Percentiles rank a stretch among this genome's conserved stretches.
These are phyloP conservation scores for Trichoderma gamsii DNA, from an alignment of 495 filamentous ascomycete genomes.

Conservation along the genomic window DNA sequence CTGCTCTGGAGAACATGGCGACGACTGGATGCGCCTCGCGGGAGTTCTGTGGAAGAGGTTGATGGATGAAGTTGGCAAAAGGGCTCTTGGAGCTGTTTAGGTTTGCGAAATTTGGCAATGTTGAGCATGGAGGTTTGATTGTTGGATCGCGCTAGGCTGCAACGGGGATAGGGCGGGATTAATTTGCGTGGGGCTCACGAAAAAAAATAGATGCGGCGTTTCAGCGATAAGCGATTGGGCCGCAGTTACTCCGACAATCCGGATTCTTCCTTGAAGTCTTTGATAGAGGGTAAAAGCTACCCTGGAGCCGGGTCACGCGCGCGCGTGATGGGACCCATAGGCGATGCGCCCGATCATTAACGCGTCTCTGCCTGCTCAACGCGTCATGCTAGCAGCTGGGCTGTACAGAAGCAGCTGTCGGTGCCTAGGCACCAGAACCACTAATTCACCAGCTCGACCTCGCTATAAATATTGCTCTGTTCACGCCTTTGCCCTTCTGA, in stretches of 20 bases:
- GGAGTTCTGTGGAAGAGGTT: constrained; percentile 9
- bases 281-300: neutral
- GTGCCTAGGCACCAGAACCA: constrained; percentile 4
- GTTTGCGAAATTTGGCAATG: constrained; percentile 15
- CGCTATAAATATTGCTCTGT: constrained; percentile 1
- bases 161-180: neutral
- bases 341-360: neutral
- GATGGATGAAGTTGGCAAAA: constrained; percentile 9
- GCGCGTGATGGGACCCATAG: neutral
- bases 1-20: constrained; percentile 18
- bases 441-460: neutral
- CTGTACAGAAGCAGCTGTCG: neutral
- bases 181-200: neutral
- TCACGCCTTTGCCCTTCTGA: neutral
- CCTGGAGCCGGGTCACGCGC: neutral
- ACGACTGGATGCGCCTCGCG: neutral
- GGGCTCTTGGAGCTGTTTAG: neutral
- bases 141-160: constrained; percentile 15
- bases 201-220: neutral
- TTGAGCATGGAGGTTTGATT: constrained; percentile 14
- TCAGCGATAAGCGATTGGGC: neutral
- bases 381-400: neutral
- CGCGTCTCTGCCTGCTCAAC: neutral
- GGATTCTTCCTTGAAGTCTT: neutral
- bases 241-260: neutral